Conservation (phyloP, 2,329 filamentous ascomycete species). For the Fusarium verticillioides region DNA sequence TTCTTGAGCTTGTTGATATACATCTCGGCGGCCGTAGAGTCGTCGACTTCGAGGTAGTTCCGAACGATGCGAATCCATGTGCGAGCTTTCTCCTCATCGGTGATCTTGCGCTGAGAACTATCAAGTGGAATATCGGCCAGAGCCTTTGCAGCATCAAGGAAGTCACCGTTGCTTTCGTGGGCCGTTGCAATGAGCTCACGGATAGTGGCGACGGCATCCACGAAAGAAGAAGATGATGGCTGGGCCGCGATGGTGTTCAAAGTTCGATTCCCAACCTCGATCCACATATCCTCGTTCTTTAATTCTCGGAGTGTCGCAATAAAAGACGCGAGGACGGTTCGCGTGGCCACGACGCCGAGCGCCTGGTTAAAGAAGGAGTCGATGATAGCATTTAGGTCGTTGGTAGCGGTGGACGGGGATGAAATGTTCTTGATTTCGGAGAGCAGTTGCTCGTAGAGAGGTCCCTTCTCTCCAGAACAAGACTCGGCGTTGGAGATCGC, state of each 20-base stretch:
- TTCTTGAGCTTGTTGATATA: slow-evolving; percentile 97
- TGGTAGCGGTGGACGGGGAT: slow-evolving; percentile 51
- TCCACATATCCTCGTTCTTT: slow-evolving; percentile 72
- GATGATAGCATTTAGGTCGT: slow-evolving; percentile 75
- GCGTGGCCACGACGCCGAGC: slow-evolving; percentile 80
- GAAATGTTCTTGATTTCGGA: slow-evolving; percentile 55
- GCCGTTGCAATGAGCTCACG: slow-evolving; percentile 85
- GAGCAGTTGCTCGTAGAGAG: slow-evolving; percentile 60
- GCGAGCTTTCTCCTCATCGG: slow-evolving; percentile 81
- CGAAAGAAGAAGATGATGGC: slow-evolving; percentile 75
- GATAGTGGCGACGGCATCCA: slow-evolving; percentile 84
- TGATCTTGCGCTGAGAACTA: slow-evolving; percentile 84
- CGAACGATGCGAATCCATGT: slow-evolving; percentile 96
- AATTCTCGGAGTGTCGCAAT: slow-evolving; percentile 70
- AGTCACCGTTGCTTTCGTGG: slow-evolving; percentile 86
- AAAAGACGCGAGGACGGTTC: slow-evolving; percentile 76
- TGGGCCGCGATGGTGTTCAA: slow-evolving; percentile 71
- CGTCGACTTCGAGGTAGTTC: slow-evolving; percentile 93
- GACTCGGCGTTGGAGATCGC: slow-evolving; percentile 56
- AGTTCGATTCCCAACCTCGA: slow-evolving; percentile 80
- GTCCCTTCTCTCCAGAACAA: slow-evolving; percentile 54
- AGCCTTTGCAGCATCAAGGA: slow-evolving; percentile 77
- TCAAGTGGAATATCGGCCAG: slow-evolving; percentile 90
- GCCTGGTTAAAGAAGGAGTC: slow-evolving; percentile 74
- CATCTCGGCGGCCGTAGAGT: slow-evolving; percentile 83